Conservation (phyloP, 2,329 filamentous ascomycete species). For the Colletotrichum sidae region DNA sequence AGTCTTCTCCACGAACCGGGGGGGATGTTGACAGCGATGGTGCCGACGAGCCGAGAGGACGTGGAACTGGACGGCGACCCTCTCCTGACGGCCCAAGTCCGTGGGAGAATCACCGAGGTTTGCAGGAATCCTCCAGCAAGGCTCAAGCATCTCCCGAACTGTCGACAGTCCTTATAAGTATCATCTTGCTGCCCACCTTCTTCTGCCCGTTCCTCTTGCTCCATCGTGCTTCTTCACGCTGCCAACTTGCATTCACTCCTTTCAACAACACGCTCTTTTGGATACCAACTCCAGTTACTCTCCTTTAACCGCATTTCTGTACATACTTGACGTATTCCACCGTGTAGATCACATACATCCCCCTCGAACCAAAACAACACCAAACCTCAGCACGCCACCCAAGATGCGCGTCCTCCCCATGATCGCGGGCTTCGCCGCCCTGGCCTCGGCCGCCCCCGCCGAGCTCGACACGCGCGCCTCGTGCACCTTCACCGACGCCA, state of each 20-base stretch:
- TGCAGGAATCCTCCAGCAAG: not conserved
- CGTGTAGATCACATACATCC: constrained; percentile 15
- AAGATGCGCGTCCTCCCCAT: constrained; percentile 26
- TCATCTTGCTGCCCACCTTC: constrained; percentile 7
- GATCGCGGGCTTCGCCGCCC: constrained; percentile 42
- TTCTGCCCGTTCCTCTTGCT: not conserved
- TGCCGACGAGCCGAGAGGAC: constrained; percentile 17
- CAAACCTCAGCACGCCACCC: not conserved
- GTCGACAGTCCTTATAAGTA: constrained; percentile 10
- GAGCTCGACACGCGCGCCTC: constrained; percentile 38
- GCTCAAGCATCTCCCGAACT: no score
- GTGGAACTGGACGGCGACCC: not conserved
- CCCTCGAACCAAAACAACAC: constrained; percentile 1
- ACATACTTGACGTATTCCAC: constrained; percentile 18
- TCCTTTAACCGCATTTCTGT: constrained; percentile 3
- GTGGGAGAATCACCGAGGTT: not conserved
- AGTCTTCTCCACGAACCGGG: constrained; percentile 17
- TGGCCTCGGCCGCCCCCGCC: constrained; percentile 41
- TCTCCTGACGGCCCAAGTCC: not conserved
- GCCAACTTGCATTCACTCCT: constrained; percentile 24
- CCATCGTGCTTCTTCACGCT: constrained; percentile 24
- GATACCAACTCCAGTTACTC: constrained; percentile 23
- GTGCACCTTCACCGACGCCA: constrained; percentile 67
- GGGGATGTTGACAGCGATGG: constrained; percentile 6
- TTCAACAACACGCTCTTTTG: constrained; percentile 21